Evolutionary conservation across 2,329 filamentous ascomycete genomes (phyloP).

Genomic region (Diaporthe citriasiana): DNA sequence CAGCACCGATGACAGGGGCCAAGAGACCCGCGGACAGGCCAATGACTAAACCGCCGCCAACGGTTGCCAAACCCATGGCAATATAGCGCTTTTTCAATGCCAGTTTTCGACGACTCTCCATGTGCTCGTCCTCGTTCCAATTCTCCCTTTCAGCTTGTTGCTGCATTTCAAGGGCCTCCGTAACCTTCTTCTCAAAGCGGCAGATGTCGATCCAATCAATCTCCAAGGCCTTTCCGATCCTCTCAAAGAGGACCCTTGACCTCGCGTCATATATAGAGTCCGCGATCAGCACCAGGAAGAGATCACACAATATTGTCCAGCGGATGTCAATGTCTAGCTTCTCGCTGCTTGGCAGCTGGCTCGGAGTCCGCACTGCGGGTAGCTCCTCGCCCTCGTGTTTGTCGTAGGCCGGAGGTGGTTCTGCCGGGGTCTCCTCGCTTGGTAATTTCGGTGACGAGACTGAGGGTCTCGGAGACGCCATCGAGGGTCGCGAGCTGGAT

Average conservation of each 20-base stretch:
- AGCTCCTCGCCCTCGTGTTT: conserved; percentile 78
- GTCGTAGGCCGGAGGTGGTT: conserved; percentile 71
- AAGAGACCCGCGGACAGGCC: conserved; percentile 92
- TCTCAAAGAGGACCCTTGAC: conserved; percentile 86
- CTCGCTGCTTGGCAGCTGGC: conserved; percentile 82
- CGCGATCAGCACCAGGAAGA: conserved; percentile 96
- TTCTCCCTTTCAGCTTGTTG: conserved; percentile 94
- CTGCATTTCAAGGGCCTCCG: conserved; percentile 97
- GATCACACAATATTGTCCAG: conserved; percentile 96
- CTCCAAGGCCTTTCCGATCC: conserved; percentile 83
- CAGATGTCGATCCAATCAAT: conserved; percentile 95
- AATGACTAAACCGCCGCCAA: conserved; percentile 94
- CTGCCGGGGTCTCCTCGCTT: conserved; percentile 62
- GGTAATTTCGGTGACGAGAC: conserved; percentile 46
- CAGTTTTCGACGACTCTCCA: conserved; percentile 85
- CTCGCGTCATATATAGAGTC: conserved; percentile 93
- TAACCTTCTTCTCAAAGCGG: conserved; percentile 96
- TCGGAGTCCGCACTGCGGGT: conserved; percentile 84
- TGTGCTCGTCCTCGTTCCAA: conserved; percentile 97
- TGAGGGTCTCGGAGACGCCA: conserved; percentile 33
- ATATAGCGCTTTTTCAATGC: conserved; percentile 87
- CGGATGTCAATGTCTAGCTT: conserved; percentile 96
- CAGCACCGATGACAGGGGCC: conserved; percentile 93
- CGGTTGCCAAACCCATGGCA: conserved; percentile 96
- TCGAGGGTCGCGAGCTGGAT: conserved; percentile 38